A percentile compares a stretch with the other conserved stretches of the same genome.
Conservation (phyloP, 768 basidiomycete species). For the Leccinum truebloodii region DNA sequence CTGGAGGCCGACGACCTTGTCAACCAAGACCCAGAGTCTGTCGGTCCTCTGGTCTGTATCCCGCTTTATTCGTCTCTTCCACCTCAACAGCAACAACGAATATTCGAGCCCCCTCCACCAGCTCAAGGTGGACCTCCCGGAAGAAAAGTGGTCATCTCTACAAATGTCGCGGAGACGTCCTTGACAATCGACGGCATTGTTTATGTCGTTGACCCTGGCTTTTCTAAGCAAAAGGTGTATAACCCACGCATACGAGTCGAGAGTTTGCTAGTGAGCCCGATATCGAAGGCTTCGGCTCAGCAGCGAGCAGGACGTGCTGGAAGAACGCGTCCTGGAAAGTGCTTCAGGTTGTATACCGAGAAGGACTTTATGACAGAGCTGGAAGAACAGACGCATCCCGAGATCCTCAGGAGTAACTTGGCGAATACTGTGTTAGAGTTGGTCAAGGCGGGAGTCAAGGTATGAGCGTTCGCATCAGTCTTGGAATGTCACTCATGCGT, state of each 20-base stretch:
- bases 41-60: constrained; percentile 87
- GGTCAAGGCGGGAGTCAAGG: constrained; percentile 92
- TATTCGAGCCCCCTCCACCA: constrained; percentile 81
- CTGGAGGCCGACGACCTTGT: constrained; percentile 84
- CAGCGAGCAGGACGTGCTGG: constrained; percentile 97
- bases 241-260: constrained; percentile 97
- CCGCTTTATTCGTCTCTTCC: constrained; percentile 96
- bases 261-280: constrained; percentile 88
- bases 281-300: constrained; percentile 95
- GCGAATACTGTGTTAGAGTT: constrained; percentile 92
- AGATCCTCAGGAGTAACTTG: constrained; percentile 91
- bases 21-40: constrained; percentile 66
- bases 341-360: constrained; percentile 95
- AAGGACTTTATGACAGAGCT: constrained; percentile 95
- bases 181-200: constrained; percentile 98
- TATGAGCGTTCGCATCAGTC: constrained; percentile 22
- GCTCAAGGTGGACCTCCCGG: constrained; percentile 65
- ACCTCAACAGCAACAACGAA: constrained; percentile 92
- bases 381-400: constrained; percentile 96
- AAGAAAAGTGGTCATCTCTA: constrained; percentile 92
- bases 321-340: constrained; percentile 94
- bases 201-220: constrained; percentile 98
- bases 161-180: constrained; percentile 97
- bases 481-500: not conserved
- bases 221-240: constrained; percentile 98